A percentile compares a stretch with the other conserved stretches of the same genome.
Evolutionary conservation across 371 early-diverging fungal species (phyloP).

Genomic region (Lichtheimia ornata): DNA sequence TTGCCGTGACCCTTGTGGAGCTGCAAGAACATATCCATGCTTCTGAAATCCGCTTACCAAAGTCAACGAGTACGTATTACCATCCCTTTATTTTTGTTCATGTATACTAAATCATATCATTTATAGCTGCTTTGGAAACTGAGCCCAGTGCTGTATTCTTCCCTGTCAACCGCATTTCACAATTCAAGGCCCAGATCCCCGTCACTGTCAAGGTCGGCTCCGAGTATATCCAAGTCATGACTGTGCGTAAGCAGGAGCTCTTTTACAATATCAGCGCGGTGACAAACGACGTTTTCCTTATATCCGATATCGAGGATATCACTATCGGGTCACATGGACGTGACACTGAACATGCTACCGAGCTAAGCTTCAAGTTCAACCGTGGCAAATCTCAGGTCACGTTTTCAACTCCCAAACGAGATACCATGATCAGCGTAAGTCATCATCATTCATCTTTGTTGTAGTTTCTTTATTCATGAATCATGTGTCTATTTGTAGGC

Average conservation of each 20-base stretch:
- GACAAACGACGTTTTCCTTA: slow-evolving; percentile 86
- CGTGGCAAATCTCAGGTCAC: slow-evolving; percentile 68
- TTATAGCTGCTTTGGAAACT: slow-evolving; percentile 65
- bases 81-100: slow-evolving; percentile 10
- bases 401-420: slow-evolving; percentile 78
- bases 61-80: slow-evolving; percentile 56
- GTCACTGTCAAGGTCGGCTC: slow-evolving; percentile 81
- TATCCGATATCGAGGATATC: slow-evolving; percentile 85
- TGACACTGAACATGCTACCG: slow-evolving; percentile 64
- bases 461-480: not conserved
- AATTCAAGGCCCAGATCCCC: slow-evolving; percentile 66
- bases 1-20: slow-evolving; percentile 69
- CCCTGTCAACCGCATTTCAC: slow-evolving; percentile 68
- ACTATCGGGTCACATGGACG: slow-evolving; percentile 42
- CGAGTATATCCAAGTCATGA: slow-evolving; percentile 82
- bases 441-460: not conserved
- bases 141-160: slow-evolving; percentile 66
- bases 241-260: slow-evolving; percentile 66
- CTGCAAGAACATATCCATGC: slow-evolving; percentile 71
- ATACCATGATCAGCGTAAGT: slow-evolving; percentile 66
- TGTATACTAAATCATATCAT: slow-evolving; percentile 10
- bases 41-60: slow-evolving; percentile 77
- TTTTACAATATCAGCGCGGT: slow-evolving; percentile 71
- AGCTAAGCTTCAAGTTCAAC: slow-evolving; percentile 80
- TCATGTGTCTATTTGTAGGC: slow-evolving; percentile 34